Percentiles rank a stretch among this genome's conserved stretches.
Conservation (phyloP, 2,329 filamentous ascomycete species). For the Pseudocercospora cruenta region DNA sequence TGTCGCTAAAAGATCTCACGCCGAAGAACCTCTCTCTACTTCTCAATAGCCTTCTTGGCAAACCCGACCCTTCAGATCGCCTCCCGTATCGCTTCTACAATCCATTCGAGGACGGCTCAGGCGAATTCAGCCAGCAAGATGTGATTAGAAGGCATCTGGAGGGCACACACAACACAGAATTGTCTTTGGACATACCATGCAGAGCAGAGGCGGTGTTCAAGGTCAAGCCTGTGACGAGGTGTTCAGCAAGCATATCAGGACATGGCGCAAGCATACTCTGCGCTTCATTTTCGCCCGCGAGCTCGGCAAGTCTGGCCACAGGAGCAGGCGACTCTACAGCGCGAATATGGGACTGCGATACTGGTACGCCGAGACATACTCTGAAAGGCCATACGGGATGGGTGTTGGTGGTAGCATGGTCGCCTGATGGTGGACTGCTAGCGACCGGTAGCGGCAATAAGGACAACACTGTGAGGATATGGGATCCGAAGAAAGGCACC, state of each 20-base stretch:
- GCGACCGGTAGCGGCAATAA: conserved; percentile 91
- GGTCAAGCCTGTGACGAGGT: conserved; percentile 87
- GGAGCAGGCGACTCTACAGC: conserved; percentile 91
- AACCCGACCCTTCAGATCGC: conserved; percentile 61
- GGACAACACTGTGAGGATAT: conserved; percentile 88
- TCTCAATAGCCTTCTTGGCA: conserved; percentile 78
- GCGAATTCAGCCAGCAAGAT: conserved; percentile 44
- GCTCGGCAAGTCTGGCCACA: conserved; percentile 77
- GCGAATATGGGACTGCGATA: conserved; percentile 92
- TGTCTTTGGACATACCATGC: conserved; percentile 65
- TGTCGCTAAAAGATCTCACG: conserved; percentile 80
- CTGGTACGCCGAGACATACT: conserved; percentile 83
- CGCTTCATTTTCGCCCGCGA: conserved; percentile 80
- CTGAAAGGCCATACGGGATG: conserved; percentile 85
- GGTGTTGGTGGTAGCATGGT: conserved; percentile 87
- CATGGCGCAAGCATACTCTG: conserved; percentile 90
- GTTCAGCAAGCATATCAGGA: conserved; percentile 83
- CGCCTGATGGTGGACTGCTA: conserved; percentile 77
- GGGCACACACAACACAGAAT: conserved; percentile 59
- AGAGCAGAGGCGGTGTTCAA: conserved; percentile 90
- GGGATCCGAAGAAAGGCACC: conserved; percentile 82
- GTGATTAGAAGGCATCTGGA: conserved; percentile 50
- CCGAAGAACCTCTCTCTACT: conserved; percentile 89
- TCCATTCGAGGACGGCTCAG: conserved; percentile 49
- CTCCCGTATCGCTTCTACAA: conserved; percentile 68